Evolutionary conservation across 2,329 filamentous ascomycete species (phyloP), one percentile per base, ranked within the genome.

Genomic region (Aspergillus felis): DNA sequence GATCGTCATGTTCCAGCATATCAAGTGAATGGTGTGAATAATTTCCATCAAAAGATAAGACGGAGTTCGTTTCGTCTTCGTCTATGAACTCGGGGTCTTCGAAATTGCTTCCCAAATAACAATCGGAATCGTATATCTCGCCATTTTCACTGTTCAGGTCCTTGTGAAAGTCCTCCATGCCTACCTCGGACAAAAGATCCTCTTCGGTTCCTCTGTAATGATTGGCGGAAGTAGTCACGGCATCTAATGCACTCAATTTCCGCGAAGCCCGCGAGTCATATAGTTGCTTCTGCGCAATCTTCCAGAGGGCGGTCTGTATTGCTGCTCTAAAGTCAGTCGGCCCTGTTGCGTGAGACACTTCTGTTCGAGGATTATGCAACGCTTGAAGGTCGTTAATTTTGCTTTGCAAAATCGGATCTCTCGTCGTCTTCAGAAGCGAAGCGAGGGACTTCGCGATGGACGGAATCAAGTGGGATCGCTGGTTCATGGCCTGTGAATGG

Each of bases 401-500:
- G 20, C 58, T 47, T 50, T 58, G 60, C 2, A 66, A 47, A 1
- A 9, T 29, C n/a, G 53, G 35, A 9, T 65, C 63, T 1, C 57
- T 50, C n/a, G 64, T 64, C 17, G 54, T 60, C 14, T 65, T 61
- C 12, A 77, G 44, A 49, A 76, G 66, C 1, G 66, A 68, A 3
- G 63, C 57, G 27, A 77, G 59, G 5, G 74, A 70, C 58, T 72
- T 75, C 1, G 68, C 63, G 17, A 76, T 66, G 4, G 68, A 66
- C 1, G 72, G 67, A 3, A 76, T 69, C 7, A 74, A 67, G 6
- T 64, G 63, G 9, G 66, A 67, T 35, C 75, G 66, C 59, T 76
- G 71, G 38, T 65, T 68, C 57, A 76, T 70, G 35, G 66, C 69
- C 75, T 77, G 42, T 50, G 41, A 12, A 17, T 14, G 5, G 14